Base-by-base conservation (phyloP, 768 basidiomycete species). In the Artomyces pyxidatus region DNA sequence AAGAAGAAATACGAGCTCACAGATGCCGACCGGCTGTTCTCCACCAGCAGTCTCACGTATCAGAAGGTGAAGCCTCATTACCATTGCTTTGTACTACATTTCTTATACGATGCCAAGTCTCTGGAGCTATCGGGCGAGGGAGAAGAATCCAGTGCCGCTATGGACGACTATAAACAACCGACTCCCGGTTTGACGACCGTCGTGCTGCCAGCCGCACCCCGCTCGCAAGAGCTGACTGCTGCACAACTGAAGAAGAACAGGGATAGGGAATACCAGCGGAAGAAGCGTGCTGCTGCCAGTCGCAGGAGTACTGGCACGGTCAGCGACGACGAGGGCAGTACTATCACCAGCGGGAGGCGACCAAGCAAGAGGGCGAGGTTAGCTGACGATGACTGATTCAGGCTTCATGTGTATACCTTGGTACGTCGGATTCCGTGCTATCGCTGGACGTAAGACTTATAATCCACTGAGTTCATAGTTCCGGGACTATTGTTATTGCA, bases 211-310 rank as follows among this genome's bases (percentile, higher is more conserved):
- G 84, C 87, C 19, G 85, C 86, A 4, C 75, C 84, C 16, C 71
- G 80, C 42, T 69, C 70, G 9, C 81, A 83, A 55, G 87, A 87
- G 53, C 66, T 84, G 19, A 77, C 78, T 6, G 75, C 83, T 10
- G 83, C 83, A 0, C 83, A 87, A 58, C 76, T 80, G 55, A 90
- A 90, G 66, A 84, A 83, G 65, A 68, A 79, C 41, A 71, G 86
- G n/a, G 88, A 89, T 59, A 74, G 83, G 51, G 85, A 88, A 57
- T 90, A 88, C 60, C 87, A 89, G 61, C 68, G 88, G 48, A 79
- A 78, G 65, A 88, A 88, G 60, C 74, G 87, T 19, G 85, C 85
- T 25, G 65, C 63, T 54, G 75, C 73, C 10, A 77, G 76, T 37
- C 73, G 76, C 45, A 74, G 81, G 45, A 83, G 84, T 48, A 74